Conservation (phyloP, 495 filamentous ascomycete genomes). For the Neurospora africana region DNA sequence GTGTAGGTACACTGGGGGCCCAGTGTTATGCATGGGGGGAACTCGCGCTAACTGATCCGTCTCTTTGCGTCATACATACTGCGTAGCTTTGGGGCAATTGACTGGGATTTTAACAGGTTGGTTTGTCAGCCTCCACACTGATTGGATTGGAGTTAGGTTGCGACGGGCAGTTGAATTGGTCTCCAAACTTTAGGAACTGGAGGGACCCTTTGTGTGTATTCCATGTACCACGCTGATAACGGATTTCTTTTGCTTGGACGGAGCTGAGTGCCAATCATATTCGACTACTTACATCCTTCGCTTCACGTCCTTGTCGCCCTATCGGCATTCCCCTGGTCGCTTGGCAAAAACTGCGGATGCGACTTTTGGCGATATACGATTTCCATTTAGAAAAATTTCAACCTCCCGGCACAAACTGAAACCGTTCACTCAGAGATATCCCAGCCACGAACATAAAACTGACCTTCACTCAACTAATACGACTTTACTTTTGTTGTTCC, state of each 20-base stretch:
- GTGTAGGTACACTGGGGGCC: no score
- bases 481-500: neutral
- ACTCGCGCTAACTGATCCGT: neutral
- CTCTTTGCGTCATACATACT: slow-evolving; percentile 23
- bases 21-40: slow-evolving; percentile 3
- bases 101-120: neutral
- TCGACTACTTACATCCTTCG: neutral
- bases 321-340: neutral
- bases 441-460: neutral
- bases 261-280: neutral
- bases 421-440: neutral
- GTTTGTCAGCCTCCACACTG: neutral
- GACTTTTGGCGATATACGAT: neutral
- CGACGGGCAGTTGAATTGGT: neutral
- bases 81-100: slow-evolving; percentile 2
- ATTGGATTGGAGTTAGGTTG: neutral
- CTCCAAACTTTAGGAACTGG: neutral
- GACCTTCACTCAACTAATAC: neutral
- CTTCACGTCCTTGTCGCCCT: neutral
- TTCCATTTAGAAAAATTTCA: neutral
- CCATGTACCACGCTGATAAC: neutral
- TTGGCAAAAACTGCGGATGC: neutral
- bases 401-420: neutral
- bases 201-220: neutral
- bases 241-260: neutral